These are phyloP conservation scores for Cajanus cajan DNA, from an alignment of 306 rosid species.

Conservation along the genomic window DNA sequence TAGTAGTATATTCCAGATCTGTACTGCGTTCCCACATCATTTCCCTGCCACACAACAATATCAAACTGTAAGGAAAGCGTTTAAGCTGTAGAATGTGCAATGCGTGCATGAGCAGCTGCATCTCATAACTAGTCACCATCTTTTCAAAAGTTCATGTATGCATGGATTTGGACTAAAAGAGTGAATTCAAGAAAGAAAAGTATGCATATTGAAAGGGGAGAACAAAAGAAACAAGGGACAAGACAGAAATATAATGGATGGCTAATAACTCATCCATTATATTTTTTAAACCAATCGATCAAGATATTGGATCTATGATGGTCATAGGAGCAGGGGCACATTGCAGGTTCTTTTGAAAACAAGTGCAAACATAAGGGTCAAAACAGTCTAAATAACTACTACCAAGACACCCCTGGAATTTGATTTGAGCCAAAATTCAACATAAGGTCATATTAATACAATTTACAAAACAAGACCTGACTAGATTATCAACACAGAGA, in stretches of 20 bases:
- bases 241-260: neutral
- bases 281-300: too few relatives aligned
- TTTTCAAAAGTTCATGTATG: neutral
- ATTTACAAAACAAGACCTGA: neutral
- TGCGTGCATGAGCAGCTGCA: neutral
- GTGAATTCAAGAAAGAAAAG: neutral
- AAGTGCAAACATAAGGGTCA: neutral
- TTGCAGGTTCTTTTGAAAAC: too few relatives aligned
- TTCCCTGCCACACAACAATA: slow-evolving; percentile 51
- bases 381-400: neutral
- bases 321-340: too few relatives aligned
- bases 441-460: neutral
- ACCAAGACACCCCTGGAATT: neutral
- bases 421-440: neutral
- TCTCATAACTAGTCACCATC: neutral
- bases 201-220: neutral
- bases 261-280: too few relatives aligned
- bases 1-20: slow-evolving; percentile 95
- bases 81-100: neutral
- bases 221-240: neutral
- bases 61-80: neutral
- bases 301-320: too few relatives aligned
- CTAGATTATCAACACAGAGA: neutral
- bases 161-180: neutral
- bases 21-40: slow-evolving; percentile 95